Evolutionary conservation across 2,329 filamentous ascomycete genomes (phyloP).

Genomic region (Xylaria polymorpha): DNA sequence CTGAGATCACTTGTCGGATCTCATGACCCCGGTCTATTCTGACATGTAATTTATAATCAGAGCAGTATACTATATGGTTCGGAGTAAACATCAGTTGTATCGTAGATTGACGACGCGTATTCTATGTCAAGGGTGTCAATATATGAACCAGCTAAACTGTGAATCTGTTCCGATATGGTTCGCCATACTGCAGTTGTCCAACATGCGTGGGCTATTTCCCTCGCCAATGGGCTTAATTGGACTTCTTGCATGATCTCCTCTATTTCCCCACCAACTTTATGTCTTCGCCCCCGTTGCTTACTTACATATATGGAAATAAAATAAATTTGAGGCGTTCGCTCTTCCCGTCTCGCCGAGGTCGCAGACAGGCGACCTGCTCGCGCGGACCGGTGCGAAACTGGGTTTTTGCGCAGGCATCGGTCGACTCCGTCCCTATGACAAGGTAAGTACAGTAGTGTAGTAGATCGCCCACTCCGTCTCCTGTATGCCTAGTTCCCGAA

Average conservation of each 20-base stretch:
- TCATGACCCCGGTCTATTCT: not conserved
- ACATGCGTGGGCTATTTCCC: not conserved
- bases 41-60: not conserved
- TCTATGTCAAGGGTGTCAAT: not conserved
- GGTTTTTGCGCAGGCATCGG: constrained; percentile 11
- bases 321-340: not conserved
- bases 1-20: not conserved
- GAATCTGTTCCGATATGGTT: not conserved
- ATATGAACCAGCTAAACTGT: not conserved
- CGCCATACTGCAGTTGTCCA: not conserved
- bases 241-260: not conserved
- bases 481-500: constrained; percentile 31
- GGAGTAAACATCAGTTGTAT: not conserved
- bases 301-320: constrained; percentile 6
- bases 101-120: not conserved
- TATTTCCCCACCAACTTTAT: not conserved
- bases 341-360: constrained; percentile 4
- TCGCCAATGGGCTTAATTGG: not conserved
- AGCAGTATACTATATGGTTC: not conserved
- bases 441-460: too few relatives aligned
- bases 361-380: constrained; percentile 12
- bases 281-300: not conserved
- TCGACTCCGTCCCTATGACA: constrained; percentile 24
- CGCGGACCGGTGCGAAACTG: constrained; percentile 22
- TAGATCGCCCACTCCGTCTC: constrained; percentile 20